Conservation (phyloP, 352 stramenopile species). For the Phytophthora sansomeana region DNA sequence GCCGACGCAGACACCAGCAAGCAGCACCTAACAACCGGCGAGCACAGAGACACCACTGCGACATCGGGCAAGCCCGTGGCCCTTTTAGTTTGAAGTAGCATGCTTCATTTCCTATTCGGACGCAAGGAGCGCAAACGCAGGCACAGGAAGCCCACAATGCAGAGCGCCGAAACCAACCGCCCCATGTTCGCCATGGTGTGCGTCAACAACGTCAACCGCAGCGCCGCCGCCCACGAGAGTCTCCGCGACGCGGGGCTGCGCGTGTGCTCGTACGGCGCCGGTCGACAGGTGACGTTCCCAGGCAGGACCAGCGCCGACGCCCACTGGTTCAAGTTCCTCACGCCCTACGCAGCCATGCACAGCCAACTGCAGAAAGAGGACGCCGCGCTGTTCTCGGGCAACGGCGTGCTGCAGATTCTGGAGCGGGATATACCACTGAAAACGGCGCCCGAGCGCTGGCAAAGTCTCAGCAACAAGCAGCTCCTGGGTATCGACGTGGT, state of each 20-base stretch:
- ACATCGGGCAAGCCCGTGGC: conserved; percentile 5
- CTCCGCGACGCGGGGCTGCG: conserved; percentile 63
- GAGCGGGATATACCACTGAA: conserved; percentile 81
- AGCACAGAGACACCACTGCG: conserved; percentile 17
- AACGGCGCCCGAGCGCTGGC: conserved; percentile 74
- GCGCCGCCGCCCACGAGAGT: conserved; percentile 73
- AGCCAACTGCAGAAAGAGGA: conserved; percentile 60
- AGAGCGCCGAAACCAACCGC: conserved; percentile 4
- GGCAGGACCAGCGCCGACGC: conserved; percentile 40
- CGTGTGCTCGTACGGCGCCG: conserved; percentile 79
- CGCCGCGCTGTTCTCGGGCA: conserved; percentile 56
- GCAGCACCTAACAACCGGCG: background rate
- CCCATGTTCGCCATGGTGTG: conserved; percentile 85
- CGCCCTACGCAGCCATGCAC: conserved; percentile 74
- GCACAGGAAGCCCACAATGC: conserved; percentile 26
- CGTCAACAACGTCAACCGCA: conserved; percentile 90
- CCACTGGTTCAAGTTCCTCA: conserved; percentile 74
- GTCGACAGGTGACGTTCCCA: conserved; percentile 67
- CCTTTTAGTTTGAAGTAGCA: conserved; percentile 34
- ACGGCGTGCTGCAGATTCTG: conserved; percentile 77
- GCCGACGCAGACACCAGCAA: conserved; percentile 1
- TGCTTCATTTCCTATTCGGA: conserved; percentile 44
- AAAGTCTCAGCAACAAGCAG: conserved; percentile 72
- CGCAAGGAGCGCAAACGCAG: conserved; percentile 19
- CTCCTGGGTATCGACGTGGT: conserved; percentile 74